phyloP scores from a whole-genome alignment of 805 yeast genomes.

The Kodamaea restingae region DNA sequence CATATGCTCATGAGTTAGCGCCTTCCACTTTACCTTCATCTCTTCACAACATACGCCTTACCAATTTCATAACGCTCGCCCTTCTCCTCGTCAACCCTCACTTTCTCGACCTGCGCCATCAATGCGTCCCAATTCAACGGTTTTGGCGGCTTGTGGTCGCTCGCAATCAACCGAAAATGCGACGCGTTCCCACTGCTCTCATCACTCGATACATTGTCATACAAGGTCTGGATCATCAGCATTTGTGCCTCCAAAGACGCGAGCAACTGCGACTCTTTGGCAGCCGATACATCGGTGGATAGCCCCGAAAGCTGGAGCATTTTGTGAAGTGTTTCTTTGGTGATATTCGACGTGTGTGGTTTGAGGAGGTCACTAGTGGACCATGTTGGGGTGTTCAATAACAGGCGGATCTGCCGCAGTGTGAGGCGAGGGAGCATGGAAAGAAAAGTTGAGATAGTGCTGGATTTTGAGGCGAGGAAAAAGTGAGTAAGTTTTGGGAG shows the following conservation, averaged over 20 bases:
- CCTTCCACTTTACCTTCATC: too few species aligned
- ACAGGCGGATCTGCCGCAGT: slow-evolving; percentile 1
- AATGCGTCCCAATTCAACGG: slow-evolving; percentile 22
- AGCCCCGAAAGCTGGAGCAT: slow-evolving; percentile 50
- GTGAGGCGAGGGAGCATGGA: too few species aligned
- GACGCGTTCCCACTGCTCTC: slow-evolving; percentile 15
- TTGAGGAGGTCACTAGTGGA: slow-evolving; percentile 11
- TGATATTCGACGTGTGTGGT: slow-evolving; percentile 8
- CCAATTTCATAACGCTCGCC: slow-evolving; percentile 10
- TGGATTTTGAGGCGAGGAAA: too few species aligned
- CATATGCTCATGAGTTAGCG: neutral
- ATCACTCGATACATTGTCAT: slow-evolving; percentile 17
- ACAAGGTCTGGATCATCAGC: slow-evolving; percentile 45
- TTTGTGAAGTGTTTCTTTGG: slow-evolving; percentile 20
- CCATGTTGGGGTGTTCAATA: slow-evolving; percentile 12
- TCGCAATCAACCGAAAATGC: slow-evolving; percentile 31
- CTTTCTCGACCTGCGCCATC: slow-evolving; percentile 7
- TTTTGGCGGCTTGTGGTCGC: slow-evolving; percentile 26
- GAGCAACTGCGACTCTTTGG: slow-evolving; percentile 28
- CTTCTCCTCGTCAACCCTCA: slow-evolving; percentile 9
- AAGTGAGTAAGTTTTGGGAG: too few species aligned
- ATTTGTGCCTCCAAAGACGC: slow-evolving; percentile 44
- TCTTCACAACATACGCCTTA: slow-evolving; percentile 1
- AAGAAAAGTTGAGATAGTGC: too few species aligned
- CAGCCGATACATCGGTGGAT: slow-evolving; percentile 22